Base-by-base conservation (phyloP, 2,329 filamentous ascomycete genomes). In the Davidsoniella virescens region DNA sequence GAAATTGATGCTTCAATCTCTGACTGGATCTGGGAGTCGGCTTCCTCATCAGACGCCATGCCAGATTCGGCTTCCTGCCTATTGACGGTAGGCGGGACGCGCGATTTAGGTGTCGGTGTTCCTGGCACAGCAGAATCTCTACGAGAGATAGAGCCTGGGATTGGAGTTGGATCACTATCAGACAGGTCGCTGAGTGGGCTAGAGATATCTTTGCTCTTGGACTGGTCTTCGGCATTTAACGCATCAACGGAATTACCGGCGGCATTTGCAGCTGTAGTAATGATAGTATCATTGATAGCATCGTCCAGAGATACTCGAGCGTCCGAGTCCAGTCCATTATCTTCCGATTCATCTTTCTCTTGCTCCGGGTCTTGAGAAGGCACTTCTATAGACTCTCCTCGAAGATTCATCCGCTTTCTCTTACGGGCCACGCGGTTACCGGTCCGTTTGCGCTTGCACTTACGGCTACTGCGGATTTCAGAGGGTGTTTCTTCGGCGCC, bases 1-100 rank as follows among this genome's bases (percentile, higher is more conserved):
- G n/a, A n/a, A 26, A n/a, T 26, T 8, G 64, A 63, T 9, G 65
- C 65, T 26, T 65, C 66, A 23, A 61, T 65, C 54, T 69, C 67
- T 9, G 59, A 61, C 17, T 64, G 61, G 20, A 68, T 57, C 52
- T 69, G 67, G 18, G 66, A 69, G 55, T 64, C 57, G 12, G 67
- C 53, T 14, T 49, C 50, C 39, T 50, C 47, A 20, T 53, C 51
- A 26, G 43, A 50, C 9, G 42, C 41, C 20, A 38, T 42, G 2
- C 9, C 17, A n/a, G 26, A 14, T 23, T 16, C 14, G 37, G 7
- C 17, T 42, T 12, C 26, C 4, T 5, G 16, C 18, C 2, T 16
- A 3, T 16, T 18, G 25, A 16, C 20, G 5, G 14, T 23, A 3
- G 17, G 7, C 25, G 26, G 16, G 25, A 9, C 26, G 3, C 12